phyloP scores from a whole-genome alignment of 2,329 filamentous ascomycete species.

The Dothidotthia symphoricarpi region DNA sequence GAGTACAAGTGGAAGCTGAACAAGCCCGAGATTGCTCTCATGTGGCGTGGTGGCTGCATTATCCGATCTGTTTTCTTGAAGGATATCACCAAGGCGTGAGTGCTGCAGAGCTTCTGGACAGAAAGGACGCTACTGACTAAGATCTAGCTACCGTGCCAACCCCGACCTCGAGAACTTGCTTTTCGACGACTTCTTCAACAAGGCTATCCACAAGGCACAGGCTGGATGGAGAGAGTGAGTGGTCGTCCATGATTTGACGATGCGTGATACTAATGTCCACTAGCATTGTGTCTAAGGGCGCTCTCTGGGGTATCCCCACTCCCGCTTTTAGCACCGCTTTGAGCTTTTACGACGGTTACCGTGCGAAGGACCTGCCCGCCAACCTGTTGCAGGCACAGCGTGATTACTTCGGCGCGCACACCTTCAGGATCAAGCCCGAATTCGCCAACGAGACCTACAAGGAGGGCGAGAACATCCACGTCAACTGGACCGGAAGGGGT shows the following conservation, averaged over 20 bases:
- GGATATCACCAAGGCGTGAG: slow-evolving; percentile 85
- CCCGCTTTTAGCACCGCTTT: slow-evolving; percentile 96
- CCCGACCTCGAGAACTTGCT: slow-evolving; percentile 96
- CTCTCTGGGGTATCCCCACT: slow-evolving; percentile 90
- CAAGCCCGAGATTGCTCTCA: slow-evolving; percentile 99
- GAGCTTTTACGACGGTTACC: slow-evolving; percentile 98
- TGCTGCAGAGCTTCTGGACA: not conserved
- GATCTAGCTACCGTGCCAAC: slow-evolving; percentile 74
- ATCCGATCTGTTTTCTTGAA: slow-evolving; percentile 99
- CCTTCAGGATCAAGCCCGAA: slow-evolving; percentile 56
- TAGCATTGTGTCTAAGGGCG: slow-evolving; percentile 79
- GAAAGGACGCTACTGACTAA: slow-evolving; percentile 6
- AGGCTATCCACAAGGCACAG: slow-evolving; percentile 96
- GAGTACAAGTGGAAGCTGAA: slow-evolving; percentile 99
- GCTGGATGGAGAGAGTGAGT: slow-evolving; percentile 44
- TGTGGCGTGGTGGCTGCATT: slow-evolving; percentile 99
- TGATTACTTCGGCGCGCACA: slow-evolving; percentile 88
- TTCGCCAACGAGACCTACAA: slow-evolving; percentile 69
- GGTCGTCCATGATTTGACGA: not conserved
- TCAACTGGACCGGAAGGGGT: slow-evolving; percentile 99
- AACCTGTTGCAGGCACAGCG: slow-evolving; percentile 98
- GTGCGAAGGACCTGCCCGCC: slow-evolving; percentile 93
- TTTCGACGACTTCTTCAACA: slow-evolving; percentile 99
- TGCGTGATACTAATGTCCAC: slow-evolving; percentile 48
- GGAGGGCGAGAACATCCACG: slow-evolving; percentile 85